Base-by-base conservation (phyloP, 176 grass and related monocot species). In the Thinopyrum elongatum region DNA sequence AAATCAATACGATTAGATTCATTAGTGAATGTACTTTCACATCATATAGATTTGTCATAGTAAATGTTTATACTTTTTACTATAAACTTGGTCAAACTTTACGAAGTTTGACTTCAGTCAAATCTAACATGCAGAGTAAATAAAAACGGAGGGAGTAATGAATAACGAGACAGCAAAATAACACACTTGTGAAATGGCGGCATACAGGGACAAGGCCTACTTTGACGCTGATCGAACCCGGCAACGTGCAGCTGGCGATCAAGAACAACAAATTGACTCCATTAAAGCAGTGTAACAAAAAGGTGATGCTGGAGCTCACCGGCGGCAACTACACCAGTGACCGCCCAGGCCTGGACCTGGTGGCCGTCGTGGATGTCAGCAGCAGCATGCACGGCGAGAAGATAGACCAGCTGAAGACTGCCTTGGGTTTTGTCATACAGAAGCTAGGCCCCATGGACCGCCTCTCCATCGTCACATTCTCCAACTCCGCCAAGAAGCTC, bases 381-480 rank as follows among this genome's bases (percentile, higher is more conserved):
- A 6, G 9, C 3, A 63, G 77, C 33, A 81, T 87, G 77, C 0
- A 25, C 5, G 77, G 26, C 22, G 17, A 41, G 2, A 87, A 51
- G 77, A 23, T 87, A 2, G 17, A 15, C 1, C 17, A 87, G 34
- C 5, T 87, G 46, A 63, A 87, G 74, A 62, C 3, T 1, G 77
- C 85, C n/a, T 47, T 81, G 65, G 29, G 7, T 27, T 87, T 74
- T 63, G 22, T 81, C 4, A 2, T 87, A 13, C 70, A 23, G 49
- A 87, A 87, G 70, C 77, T 87, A 25, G 19, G 65, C 53, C 16
- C 16, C 31, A 72, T 81, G 9, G 85, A 87, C 66, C 77, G 85
- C 21, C 59, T 87, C 28, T 81, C 77, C 2, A 58, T 87, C 60
- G 35, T 87, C 66, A 73, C 39, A 13, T 81, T 46, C 47, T 62